These are phyloP conservation scores for Colletotrichum filicis DNA, from an alignment of 2,329 filamentous ascomycete genomes.

Conservation along the genomic window DNA sequence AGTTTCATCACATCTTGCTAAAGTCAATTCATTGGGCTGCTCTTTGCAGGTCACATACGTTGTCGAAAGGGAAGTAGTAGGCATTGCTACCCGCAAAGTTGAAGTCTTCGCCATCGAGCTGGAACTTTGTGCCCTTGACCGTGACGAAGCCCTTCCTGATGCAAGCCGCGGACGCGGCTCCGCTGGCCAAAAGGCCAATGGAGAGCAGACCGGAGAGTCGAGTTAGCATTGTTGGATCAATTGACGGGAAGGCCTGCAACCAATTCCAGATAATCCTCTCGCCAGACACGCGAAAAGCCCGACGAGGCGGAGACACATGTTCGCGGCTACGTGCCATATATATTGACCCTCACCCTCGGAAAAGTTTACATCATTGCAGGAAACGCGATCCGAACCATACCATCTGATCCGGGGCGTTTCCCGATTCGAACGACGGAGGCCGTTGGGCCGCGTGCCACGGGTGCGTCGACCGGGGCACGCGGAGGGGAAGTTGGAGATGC, in stretches of 20 bases:
- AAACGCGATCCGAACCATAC: neutral
- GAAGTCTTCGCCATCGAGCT: constrained; percentile 64
- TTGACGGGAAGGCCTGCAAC: neutral
- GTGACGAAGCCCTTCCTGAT: constrained; percentile 57
- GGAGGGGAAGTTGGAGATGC: constrained; percentile 18
- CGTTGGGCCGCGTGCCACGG: constrained; percentile 28
- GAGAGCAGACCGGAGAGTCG: constrained; percentile 31
- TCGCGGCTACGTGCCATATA: constrained; percentile 4
- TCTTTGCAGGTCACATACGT: constrained; percentile 47
- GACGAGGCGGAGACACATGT: too few relatives aligned
- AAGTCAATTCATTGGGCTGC: neutral
- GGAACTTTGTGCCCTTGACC: constrained; percentile 60
- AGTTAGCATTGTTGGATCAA: constrained; percentile 8
- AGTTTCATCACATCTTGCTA: neutral
- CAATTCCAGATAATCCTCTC: neutral
- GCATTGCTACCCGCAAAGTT: constrained; percentile 68
- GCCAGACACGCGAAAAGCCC: neutral
- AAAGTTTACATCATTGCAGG: neutral
- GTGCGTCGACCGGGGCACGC: neutral
- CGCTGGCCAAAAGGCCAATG: constrained; percentile 31
- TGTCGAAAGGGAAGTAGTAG: constrained; percentile 66
- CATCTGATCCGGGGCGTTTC: neutral
- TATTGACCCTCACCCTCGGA: constrained; percentile 2
- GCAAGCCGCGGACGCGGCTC: constrained; percentile 25
- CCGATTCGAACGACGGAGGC: constrained; percentile 25